Percentiles rank a stretch among this genome's conserved stretches.
phyloP scores from a whole-genome alignment of 1,284 basidiomycete species.

The Cryptococcus sp. region DNA sequence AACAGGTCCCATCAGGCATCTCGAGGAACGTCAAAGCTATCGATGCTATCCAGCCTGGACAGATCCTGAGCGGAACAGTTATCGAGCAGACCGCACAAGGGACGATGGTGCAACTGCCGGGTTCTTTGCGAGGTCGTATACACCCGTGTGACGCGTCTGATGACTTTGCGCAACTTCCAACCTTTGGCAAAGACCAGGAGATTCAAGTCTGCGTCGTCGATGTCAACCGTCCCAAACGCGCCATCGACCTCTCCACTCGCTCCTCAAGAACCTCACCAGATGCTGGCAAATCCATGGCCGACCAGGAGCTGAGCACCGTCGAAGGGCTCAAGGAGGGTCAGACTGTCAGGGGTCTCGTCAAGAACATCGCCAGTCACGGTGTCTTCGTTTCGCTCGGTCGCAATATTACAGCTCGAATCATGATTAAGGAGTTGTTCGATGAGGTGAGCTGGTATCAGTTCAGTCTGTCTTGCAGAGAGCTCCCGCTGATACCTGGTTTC shows the following conservation, averaged over 20 bases:
- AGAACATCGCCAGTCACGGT: slow-evolving; percentile 75
- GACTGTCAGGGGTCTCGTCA: slow-evolving; percentile 82
- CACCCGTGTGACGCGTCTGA: slow-evolving; percentile 81
- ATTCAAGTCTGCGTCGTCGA: slow-evolving; percentile 70
- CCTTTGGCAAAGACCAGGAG: slow-evolving; percentile 63
- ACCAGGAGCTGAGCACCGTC: slow-evolving; percentile 69
- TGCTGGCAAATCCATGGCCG: slow-evolving; percentile 55
- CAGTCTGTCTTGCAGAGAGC: neutral
- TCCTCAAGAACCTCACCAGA: slow-evolving; percentile 65
- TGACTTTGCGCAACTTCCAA: slow-evolving; percentile 64
- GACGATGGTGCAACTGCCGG: slow-evolving; percentile 71
- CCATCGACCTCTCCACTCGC: slow-evolving; percentile 76
- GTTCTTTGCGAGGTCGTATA: slow-evolving; percentile 69
- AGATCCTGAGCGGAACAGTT: slow-evolving; percentile 75
- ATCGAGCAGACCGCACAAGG: slow-evolving; percentile 66
- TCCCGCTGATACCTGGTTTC: slow-evolving; percentile 8
- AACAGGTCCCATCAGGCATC: slow-evolving; percentile 59
- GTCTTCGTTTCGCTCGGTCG: slow-evolving; percentile 87
- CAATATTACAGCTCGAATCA: slow-evolving; percentile 81
- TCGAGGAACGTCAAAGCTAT: slow-evolving; percentile 61
- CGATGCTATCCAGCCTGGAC: slow-evolving; percentile 68
- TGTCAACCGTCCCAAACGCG: slow-evolving; percentile 66
- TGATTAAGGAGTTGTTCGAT: slow-evolving; percentile 91
- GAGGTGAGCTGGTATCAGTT: slow-evolving; percentile 60
- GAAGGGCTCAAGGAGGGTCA: slow-evolving; percentile 71